phyloP scores from a whole-genome alignment of 345 rosid genomes.

The Eutrema heterophyllum region DNA sequence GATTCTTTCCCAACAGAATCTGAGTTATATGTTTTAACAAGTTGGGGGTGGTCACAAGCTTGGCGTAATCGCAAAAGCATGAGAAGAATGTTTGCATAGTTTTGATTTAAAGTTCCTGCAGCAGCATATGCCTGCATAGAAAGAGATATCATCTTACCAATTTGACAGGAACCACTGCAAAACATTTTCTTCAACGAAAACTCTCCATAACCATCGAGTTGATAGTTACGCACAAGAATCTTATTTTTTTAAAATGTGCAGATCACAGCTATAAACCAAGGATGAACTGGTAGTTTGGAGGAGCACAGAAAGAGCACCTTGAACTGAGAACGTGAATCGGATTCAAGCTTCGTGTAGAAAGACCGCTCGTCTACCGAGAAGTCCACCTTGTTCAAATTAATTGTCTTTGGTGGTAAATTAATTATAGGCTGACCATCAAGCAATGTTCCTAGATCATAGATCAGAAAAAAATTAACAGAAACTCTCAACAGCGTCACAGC shows the following conservation, averaged over 20 bases:
- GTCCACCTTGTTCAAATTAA: slow-evolving; percentile 58
- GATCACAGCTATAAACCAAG: neutral
- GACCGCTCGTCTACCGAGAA: slow-evolving; percentile 81
- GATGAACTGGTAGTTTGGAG: slow-evolving; percentile 1
- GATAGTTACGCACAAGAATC: neutral
- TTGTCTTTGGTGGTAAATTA: slow-evolving; percentile 70
- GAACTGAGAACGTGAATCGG: slow-evolving; percentile 74
- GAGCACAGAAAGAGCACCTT: slow-evolving; percentile 49
- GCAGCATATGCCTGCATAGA: slow-evolving; percentile 77
- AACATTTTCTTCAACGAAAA: slow-evolving; percentile 1
- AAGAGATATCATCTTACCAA: neutral
- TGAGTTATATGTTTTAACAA: slow-evolving; percentile 56
- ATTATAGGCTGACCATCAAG: slow-evolving; percentile 89
- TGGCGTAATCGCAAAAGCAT: slow-evolving; percentile 96
- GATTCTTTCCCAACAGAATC: slow-evolving; percentile 63
- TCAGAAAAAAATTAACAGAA: slow-evolving; percentile 18
- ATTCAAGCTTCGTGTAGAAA: slow-evolving; percentile 78
- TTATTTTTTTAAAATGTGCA: neutral
- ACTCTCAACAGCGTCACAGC: slow-evolving; percentile 10
- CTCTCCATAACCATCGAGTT: neutral
- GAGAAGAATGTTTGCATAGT: slow-evolving; percentile 94
- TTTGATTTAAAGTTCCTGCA: slow-evolving; percentile 88
- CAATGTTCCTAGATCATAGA: slow-evolving; percentile 56
- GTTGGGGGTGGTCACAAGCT: slow-evolving; percentile 95
- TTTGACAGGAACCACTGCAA: neutral